Conservation (phyloP, 83 land plant genomes). For the Larix sibirica region DNA sequence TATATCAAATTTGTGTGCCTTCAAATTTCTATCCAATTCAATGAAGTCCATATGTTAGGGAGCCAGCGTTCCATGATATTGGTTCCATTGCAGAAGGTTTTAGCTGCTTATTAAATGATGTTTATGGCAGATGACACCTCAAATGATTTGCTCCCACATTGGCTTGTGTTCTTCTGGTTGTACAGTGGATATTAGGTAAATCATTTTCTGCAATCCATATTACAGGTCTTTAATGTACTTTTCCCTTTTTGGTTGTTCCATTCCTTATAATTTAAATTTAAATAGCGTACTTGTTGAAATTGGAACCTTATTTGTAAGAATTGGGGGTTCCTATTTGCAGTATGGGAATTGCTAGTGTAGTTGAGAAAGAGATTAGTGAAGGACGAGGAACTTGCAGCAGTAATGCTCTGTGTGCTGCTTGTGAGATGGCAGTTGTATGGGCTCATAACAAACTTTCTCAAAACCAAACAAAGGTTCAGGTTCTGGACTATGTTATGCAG, state of each 20-base stretch:
- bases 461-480: constrained; percentile 51
- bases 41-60: no score
- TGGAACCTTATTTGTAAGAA: background rate
- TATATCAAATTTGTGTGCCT: background rate
- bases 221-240: background rate
- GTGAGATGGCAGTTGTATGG: constrained; percentile 84
- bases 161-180: constrained; percentile 25
- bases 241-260: background rate
- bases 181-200: background rate
- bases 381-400: constrained; percentile 14
- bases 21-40: background rate
- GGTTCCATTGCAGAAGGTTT: background rate
- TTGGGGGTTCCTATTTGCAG: constrained; percentile 11
- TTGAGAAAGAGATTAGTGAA: constrained; percentile 23
- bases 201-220: background rate
- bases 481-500: constrained; percentile 61
- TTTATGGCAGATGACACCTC: constrained; percentile 24
- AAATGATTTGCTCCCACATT: constrained; percentile 24
- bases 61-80: background rate
- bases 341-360: constrained; percentile 41
- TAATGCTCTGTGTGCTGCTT: constrained; percentile 67
- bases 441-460: constrained; percentile 55
- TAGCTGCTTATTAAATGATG: background rate
- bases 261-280: background rate
- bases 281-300: background rate